These are phyloP conservation scores for Hirsutella rhossiliensis DNA, from an alignment of 2,329 filamentous ascomycete genomes.

Conservation along the genomic window DNA sequence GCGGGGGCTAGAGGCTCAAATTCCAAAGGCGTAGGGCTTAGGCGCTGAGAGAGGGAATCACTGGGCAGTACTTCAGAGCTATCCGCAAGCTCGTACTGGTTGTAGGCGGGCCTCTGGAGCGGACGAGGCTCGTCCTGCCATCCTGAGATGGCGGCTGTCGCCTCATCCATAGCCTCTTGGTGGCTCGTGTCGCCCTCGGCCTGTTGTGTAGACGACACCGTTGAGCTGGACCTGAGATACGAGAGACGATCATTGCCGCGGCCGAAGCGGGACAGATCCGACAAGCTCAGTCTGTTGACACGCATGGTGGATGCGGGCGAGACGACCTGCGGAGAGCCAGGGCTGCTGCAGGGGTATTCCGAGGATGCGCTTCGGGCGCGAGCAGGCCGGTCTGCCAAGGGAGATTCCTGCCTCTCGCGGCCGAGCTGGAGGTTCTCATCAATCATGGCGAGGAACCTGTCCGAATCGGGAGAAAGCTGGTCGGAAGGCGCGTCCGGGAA, in stretches of 20 bases:
- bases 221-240: conserved; percentile 16
- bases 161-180: conserved; percentile 12
- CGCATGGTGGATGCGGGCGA: conserved; percentile 14
- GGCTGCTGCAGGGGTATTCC: conserved; percentile 14
- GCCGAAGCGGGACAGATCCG: conserved; percentile 17
- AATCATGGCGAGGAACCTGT: conserved; percentile 8
- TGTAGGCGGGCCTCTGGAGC: conserved; percentile 9
- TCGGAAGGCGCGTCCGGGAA: not conserved
- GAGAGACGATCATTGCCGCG: conserved; percentile 16
- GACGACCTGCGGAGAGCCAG: conserved; percentile 9
- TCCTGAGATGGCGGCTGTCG: conserved; percentile 11
- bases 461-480: not conserved
- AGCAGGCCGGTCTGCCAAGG: not conserved
- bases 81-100: conserved; percentile 13
- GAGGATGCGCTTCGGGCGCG: conserved; percentile 17
- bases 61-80: conserved; percentile 13
- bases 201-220: conserved; percentile 7
- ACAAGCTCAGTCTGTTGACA: conserved; percentile 13
- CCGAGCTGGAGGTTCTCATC: conserved; percentile 6
- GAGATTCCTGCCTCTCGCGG: not conserved
- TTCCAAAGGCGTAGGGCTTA: not conserved
- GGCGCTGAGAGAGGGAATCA: conserved; percentile 9
- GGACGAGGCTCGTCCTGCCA: conserved; percentile 13
- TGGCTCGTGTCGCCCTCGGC: conserved; percentile 6
- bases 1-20: not conserved